These are phyloP conservation scores for Dendrocalamus latiflorus DNA, from an alignment of 202 grass and related monocot species.

Conservation along the genomic window DNA sequence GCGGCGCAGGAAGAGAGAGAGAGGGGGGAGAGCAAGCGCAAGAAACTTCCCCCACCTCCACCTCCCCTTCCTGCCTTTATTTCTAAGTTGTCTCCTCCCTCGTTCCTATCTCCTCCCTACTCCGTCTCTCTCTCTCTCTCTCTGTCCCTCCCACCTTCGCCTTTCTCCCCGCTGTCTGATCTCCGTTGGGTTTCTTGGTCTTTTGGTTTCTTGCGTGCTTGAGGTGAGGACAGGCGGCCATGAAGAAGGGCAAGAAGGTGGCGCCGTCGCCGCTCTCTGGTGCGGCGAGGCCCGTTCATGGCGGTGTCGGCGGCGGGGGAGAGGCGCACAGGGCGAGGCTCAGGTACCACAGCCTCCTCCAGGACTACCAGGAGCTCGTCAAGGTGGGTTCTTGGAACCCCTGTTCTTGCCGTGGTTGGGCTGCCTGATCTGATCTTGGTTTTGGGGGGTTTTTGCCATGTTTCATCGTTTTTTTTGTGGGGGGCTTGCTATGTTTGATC, in stretches of 20 bases:
- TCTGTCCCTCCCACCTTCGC: neutral
- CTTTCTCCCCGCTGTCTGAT: neutral
- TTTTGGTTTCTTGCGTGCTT: neutral
- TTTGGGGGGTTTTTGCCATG: neutral
- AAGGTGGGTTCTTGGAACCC: slow-evolving; percentile 36
- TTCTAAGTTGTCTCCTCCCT: slow-evolving; percentile 26
- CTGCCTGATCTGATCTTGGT: neutral
- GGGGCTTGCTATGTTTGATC: neutral
- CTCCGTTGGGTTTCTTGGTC: slow-evolving; percentile 4
- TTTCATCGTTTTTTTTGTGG: neutral
- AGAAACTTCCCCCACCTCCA: slow-evolving; percentile 42
- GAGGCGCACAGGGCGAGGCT: slow-evolving; percentile 43
- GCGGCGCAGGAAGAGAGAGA: slow-evolving; percentile 15
- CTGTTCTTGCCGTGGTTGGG: neutral
- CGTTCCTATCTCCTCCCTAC: slow-evolving; percentile 18
- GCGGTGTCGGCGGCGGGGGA: slow-evolving; percentile 5
- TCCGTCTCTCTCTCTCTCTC: neutral
- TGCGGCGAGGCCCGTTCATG: slow-evolving; percentile 4
- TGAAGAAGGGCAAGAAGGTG: slow-evolving; percentile 55
- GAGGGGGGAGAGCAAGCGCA: neutral
- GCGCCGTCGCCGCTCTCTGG: slow-evolving; percentile 25
- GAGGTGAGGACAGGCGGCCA: neutral
- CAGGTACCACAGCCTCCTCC: slow-evolving; percentile 59
- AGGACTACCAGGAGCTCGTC: slow-evolving; percentile 70
- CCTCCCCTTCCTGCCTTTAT: slow-evolving; percentile 31